Evolutionary conservation across 805 yeast species (phyloP).

Genomic region (Jamesozyma lodderae): DNA sequence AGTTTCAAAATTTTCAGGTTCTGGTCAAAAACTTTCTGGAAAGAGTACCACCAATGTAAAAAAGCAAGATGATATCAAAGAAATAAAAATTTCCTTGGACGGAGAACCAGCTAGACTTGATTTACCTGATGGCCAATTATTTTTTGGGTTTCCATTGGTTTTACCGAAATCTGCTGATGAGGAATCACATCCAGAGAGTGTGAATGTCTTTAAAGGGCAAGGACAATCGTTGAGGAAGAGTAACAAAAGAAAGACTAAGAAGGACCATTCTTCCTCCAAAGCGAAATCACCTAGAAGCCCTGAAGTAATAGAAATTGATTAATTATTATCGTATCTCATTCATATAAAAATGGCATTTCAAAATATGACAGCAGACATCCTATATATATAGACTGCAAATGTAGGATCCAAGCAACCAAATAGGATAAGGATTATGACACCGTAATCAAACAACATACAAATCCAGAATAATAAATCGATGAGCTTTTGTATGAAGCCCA

Average conservation of each 20-base stretch:
- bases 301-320: constrained; percentile 74
- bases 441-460: no score
- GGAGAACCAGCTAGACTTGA: constrained; percentile 64
- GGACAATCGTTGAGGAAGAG: constrained; percentile 72
- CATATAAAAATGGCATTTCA: no score
- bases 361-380: no score
- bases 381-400: no score
- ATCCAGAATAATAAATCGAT: no score
- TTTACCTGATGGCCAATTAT: constrained; percentile 77
- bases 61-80: constrained; percentile 14
- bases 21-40: constrained; percentile 68
- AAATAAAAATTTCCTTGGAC: constrained; percentile 40
- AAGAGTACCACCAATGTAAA: constrained; percentile 19
- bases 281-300: constrained; percentile 57
- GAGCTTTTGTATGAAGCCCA: no score
- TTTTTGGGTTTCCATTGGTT: constrained; percentile 81
- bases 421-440: no score
- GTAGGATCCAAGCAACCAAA: no score
- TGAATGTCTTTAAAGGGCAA: constrained; percentile 43
- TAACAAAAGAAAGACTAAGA: constrained; percentile 57
- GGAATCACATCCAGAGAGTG: constrained; percentile 9
- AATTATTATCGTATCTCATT: no score
- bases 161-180: constrained; percentile 36
- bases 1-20: constrained; percentile 39
- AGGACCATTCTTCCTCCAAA: constrained; percentile 45